A percentile compares a stretch with the other conserved stretches of the same genome.
These are phyloP conservation scores for Aaosphaeria arxii DNA, from an alignment of 2,329 filamentous ascomycete species.

Conservation along the genomic window DNA sequence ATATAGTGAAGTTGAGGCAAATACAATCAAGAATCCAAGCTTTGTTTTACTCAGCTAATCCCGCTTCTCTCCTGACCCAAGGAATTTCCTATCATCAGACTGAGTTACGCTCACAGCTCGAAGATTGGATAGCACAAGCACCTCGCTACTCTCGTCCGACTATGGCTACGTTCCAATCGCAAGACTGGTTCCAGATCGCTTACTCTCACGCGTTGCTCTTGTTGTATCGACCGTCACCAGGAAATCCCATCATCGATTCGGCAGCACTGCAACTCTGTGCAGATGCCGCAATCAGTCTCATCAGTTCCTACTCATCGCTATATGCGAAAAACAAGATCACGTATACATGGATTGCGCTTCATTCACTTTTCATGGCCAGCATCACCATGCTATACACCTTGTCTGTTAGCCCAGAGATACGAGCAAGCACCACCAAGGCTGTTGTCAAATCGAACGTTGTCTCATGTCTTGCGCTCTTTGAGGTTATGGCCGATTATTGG, in stretches of 20 bases:
- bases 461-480: neutral
- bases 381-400: neutral
- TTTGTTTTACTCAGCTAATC: neutral
- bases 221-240: neutral
- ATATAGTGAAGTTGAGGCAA: neutral
- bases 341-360: neutral
- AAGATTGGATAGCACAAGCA: neutral
- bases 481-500: slow-evolving; percentile 1
- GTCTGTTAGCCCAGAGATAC: neutral
- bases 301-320: neutral
- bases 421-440: neutral
- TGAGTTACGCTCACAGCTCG: neutral
- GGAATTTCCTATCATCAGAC: neutral
- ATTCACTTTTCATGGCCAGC: slow-evolving; percentile 1
- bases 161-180: neutral
- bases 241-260: neutral
- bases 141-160: neutral
- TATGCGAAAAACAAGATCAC: slow-evolving; percentile 1
- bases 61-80: neutral
- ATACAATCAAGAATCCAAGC: neutral
- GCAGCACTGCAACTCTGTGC: neutral
- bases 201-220: neutral
- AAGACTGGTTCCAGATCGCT: neutral
- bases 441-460: neutral
- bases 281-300: neutral